phyloP scores from a whole-genome alignment of 441 rosid species.

The Populus hybrid region DNA sequence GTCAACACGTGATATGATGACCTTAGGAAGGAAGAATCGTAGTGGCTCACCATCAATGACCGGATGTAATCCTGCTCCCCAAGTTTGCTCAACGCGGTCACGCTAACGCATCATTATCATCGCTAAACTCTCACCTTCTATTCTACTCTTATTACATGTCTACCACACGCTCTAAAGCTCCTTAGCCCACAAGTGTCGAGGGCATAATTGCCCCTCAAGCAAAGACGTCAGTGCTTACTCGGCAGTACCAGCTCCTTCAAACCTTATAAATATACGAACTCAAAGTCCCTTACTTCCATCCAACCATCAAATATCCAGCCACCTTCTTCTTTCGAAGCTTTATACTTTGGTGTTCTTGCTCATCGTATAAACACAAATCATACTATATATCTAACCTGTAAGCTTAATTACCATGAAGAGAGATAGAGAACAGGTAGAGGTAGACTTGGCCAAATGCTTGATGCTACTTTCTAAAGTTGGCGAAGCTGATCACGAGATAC shows the following conservation, averaged over 20 bases:
- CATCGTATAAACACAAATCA: background rate
- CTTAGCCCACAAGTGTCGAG: slow-evolving; percentile 21
- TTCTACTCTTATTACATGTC: background rate
- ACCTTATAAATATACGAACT: background rate
- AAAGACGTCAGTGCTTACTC: slow-evolving; percentile 8
- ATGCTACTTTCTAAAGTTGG: slow-evolving; percentile 73
- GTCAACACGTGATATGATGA: too few species aligned
- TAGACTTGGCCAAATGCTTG: slow-evolving; percentile 66
- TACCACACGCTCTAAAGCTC: background rate
- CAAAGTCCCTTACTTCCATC: background rate
- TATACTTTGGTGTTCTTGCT: background rate
- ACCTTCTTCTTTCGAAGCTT: background rate
- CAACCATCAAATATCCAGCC: background rate
- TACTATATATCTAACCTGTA: background rate
- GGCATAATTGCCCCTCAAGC: slow-evolving; percentile 30
- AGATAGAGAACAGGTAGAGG: slow-evolving; percentile 27
- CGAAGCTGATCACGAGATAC: slow-evolving; percentile 10
- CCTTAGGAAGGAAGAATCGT: too few species aligned
- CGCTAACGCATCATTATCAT: slow-evolving; percentile 23
- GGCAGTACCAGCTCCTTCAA: background rate
- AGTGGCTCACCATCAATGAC: too few species aligned
- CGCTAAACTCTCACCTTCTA: background rate
- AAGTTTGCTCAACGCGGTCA: slow-evolving; percentile 33
- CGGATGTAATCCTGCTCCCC: too few species aligned
- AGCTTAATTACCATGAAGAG: slow-evolving; percentile 44